phyloP scores from a whole-genome alignment of 352 stramenopile genomes.

The Phytopythium helicoides region DNA sequence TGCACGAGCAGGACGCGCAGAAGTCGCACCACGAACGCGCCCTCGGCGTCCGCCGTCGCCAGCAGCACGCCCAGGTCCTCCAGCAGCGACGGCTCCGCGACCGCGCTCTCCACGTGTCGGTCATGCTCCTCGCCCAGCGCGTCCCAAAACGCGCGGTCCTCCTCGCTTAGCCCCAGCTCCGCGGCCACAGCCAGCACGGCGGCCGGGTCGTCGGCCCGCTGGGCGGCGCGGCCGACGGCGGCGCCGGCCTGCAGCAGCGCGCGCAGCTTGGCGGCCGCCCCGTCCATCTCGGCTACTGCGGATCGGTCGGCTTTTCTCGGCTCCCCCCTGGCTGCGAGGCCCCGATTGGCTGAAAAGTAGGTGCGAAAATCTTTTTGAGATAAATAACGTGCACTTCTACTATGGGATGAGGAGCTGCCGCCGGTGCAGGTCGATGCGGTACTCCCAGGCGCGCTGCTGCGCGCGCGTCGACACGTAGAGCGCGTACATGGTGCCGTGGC shows the following conservation, averaged over 20 bases:
- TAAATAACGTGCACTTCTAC: background rate
- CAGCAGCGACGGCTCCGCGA: conserved; percentile 20
- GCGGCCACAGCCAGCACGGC: conserved; percentile 8
- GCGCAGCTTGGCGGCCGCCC: conserved; percentile 36
- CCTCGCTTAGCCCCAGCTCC: conserved; percentile 22
- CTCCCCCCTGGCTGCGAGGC: conserved; percentile 8
- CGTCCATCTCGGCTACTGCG: conserved; percentile 33
- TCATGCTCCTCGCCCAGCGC: conserved; percentile 19
- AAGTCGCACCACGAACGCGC: conserved; percentile 24
- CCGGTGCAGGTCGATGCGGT: conserved; percentile 74
- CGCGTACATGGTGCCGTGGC: conserved; percentile 61
- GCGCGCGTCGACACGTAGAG: conserved; percentile 74
- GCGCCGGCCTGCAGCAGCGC: conserved; percentile 37
- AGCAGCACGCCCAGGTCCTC: conserved; percentile 59
- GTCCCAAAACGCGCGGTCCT: conserved; percentile 62
- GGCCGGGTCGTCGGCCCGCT: background rate
- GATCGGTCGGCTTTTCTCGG: conserved; percentile 11
- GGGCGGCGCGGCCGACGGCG: conserved; percentile 20
- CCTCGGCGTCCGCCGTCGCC: conserved; percentile 40
- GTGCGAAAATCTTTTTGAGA: no score
- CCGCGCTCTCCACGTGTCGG: background rate
- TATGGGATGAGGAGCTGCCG: conserved; percentile 75
- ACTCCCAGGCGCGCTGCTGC: conserved; percentile 79
- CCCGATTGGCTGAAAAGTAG: conserved; percentile 40
- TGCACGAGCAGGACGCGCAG: conserved; percentile 36